phyloP scores from a whole-genome alignment of 768 basidiomycete species.

The Arthromyces matolae region DNA sequence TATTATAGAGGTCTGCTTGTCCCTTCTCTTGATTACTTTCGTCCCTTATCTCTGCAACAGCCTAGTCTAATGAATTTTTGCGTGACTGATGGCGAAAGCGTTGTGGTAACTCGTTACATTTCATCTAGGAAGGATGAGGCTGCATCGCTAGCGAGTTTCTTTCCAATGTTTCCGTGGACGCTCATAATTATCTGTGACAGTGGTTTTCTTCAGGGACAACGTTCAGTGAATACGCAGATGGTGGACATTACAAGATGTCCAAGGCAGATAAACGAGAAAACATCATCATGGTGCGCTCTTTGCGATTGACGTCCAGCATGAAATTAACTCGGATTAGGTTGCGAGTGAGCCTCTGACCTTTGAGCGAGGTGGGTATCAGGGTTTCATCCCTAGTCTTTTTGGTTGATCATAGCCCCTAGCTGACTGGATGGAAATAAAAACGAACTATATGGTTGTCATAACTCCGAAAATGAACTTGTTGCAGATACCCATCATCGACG shows the following conservation, averaged over 20 bases:
- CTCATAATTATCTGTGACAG: slow-evolving; percentile 30
- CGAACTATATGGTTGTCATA: slow-evolving; percentile 92
- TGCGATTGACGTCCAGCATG: slow-evolving; percentile 1
- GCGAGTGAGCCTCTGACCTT: slow-evolving; percentile 95
- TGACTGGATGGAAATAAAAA: slow-evolving; percentile 99
- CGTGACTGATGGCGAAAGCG: slow-evolving; percentile 91
- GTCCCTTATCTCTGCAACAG: slow-evolving; percentile 29
- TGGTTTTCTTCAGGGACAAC: slow-evolving; percentile 96
- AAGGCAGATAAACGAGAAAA: slow-evolving; percentile 95
- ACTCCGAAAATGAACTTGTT: slow-evolving; percentile 95
- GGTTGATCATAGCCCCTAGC: slow-evolving; percentile 37
- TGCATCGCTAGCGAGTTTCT: slow-evolving; percentile 67
- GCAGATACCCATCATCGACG: slow-evolving; percentile 92
- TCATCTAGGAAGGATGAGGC: slow-evolving; percentile 90
- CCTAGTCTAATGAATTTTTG: slow-evolving; percentile 95
- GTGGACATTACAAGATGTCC: slow-evolving; percentile 92
- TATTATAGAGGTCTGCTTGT: slow-evolving; percentile 59
- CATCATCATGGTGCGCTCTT: slow-evolving; percentile 73
- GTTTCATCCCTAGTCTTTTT: slow-evolving; percentile 6
- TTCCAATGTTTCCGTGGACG: neutral
- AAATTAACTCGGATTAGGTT: slow-evolving; percentile 47
- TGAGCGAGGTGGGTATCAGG: slow-evolving; percentile 63
- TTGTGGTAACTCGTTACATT: slow-evolving; percentile 93
- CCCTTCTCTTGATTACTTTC: neutral
- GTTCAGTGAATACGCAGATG: slow-evolving; percentile 85